Base-by-base conservation (phyloP, 192 early-diverging fungal species). In the Lobosporangium transversale region DNA sequence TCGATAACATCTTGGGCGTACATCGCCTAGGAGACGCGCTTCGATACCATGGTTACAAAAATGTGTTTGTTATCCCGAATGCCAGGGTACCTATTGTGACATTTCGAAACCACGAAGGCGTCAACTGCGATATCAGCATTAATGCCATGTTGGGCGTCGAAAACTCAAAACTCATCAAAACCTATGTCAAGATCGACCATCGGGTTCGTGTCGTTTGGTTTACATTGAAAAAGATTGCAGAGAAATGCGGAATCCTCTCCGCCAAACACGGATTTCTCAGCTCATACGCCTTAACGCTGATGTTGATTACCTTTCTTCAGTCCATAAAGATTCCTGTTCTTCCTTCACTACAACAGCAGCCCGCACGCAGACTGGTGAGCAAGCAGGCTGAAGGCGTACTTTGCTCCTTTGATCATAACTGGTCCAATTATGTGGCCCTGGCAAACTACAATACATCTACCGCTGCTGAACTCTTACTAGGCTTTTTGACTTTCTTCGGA, bases 231-330 rank as follows among this genome's bases (percentile, higher is more conserved):
- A 18, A 36, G n/a, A 14, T 62, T 7, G 47, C 48, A 4, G 12
- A 42, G 24, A 9, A 12, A 14, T 10, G 42, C 33, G 23, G 23
- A 6, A 62, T 62, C 35, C 49, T 52, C 4, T 33, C 30, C 0
- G 49, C 44, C 8, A 36, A 47, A 4, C 1, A 20, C 2, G 45
- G 31, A n/a, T 52, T 7, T 30, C 18, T 62, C 3, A 33, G 29
- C 30, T 52, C 60, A 1, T 62, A 30, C 36, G 50, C 36, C 3
- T 30, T 63, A 14, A 8, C 27, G 24, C 0, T 63, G 14, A 63
- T 63, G 49, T 7, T 53, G 49, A 63, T 63, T 17, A 36, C 50
- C 1, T 63, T 35, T 29, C 37, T 63, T 0, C 61, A 63, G 26
- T 1, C 21, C 8, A 36, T 4, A 8, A 7, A 53, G 15, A 29